phyloP scores from a whole-genome alignment of 306 rosid species.

The Cucurbita ficifolia region DNA sequence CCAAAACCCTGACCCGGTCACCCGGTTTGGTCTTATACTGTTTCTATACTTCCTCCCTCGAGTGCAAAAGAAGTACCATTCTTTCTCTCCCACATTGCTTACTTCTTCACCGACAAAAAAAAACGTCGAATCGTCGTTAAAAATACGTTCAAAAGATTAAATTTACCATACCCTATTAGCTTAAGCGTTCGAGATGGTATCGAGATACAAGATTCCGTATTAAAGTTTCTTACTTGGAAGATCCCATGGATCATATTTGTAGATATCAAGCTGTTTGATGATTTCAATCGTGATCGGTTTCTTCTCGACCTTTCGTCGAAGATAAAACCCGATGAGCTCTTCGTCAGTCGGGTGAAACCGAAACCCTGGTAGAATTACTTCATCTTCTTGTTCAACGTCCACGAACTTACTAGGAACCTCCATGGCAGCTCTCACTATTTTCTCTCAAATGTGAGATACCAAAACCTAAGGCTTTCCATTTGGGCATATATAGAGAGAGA shows the following conservation, averaged over 20 bases:
- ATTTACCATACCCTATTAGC: neutral
- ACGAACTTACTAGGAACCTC: neutral
- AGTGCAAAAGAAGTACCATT: constrained; percentile 66
- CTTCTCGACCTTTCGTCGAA: constrained; percentile 52
- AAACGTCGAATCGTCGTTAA: neutral
- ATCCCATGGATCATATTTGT: constrained; percentile 96
- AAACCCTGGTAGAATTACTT: constrained; percentile 65
- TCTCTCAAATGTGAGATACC: neutral
- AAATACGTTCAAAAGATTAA: neutral
- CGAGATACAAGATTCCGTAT: too few relatives aligned
- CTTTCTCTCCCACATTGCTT: constrained; percentile 38
- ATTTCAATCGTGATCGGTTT: constrained; percentile 49
- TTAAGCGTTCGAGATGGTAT: too few relatives aligned
- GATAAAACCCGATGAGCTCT: constrained; percentile 84
- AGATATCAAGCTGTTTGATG: constrained; percentile 82
- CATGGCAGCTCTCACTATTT: neutral
- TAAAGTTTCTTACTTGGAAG: constrained; percentile 73
- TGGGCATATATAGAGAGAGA: neutral
- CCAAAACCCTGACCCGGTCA: constrained; percentile 83
- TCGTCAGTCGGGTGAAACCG: constrained; percentile 92
- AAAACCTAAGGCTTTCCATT: neutral
- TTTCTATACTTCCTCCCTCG: constrained; percentile 93
- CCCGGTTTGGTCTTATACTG: constrained; percentile 75
- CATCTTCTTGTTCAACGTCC: constrained; percentile 23
- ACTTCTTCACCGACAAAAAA: constrained; percentile 15